These are phyloP conservation scores for Pseudogymnoascus sp. DNA, from an alignment of 2,329 filamentous ascomycete genomes.

Conservation along the genomic window DNA sequence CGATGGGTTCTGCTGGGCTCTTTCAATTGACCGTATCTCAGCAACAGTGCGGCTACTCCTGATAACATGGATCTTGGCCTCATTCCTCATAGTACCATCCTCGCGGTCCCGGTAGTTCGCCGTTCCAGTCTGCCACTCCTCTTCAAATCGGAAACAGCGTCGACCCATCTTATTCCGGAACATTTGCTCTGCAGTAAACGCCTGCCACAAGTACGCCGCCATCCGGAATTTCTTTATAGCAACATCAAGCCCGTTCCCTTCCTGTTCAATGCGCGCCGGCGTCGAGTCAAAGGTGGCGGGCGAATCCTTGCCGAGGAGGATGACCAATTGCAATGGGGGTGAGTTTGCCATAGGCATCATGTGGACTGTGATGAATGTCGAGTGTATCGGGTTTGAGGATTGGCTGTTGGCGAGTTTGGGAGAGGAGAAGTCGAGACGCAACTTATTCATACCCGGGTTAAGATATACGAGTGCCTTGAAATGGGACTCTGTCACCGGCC, in stretches of 20 bases:
- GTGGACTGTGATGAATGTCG: slow-evolving; percentile 72
- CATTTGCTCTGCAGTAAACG: slow-evolving; percentile 96
- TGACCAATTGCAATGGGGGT: slow-evolving; percentile 82
- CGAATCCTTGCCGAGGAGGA: slow-evolving; percentile 82
- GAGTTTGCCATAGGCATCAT: slow-evolving; percentile 72
- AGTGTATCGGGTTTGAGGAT: slow-evolving; percentile 61
- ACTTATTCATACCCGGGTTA: slow-evolving; percentile 79
- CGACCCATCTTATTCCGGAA: slow-evolving; percentile 78
- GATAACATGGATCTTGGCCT: slow-evolving; percentile 83
- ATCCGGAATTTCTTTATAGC: slow-evolving; percentile 88
- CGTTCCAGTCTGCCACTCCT: slow-evolving; percentile 85
- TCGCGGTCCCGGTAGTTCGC: slow-evolving; percentile 67
- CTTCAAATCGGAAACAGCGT: slow-evolving; percentile 82
- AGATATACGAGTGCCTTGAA: slow-evolving; percentile 90
- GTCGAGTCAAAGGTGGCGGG: slow-evolving; percentile 75
- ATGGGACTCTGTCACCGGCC: slow-evolving; percentile 81
- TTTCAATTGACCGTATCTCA: slow-evolving; percentile 69
- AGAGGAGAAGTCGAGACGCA: slow-evolving; percentile 81
- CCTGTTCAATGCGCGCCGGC: slow-evolving; percentile 64
- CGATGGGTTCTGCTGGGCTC: slow-evolving; percentile 66
- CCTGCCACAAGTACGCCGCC: slow-evolving; percentile 94
- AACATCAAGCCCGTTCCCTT: slow-evolving; percentile 72
- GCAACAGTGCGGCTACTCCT: slow-evolving; percentile 74
- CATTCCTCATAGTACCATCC: slow-evolving; percentile 69
- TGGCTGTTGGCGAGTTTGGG: slow-evolving; percentile 67